phyloP scores from a whole-genome alignment of 169 alveolate genomes.

The Eimeria zaria region DNA sequence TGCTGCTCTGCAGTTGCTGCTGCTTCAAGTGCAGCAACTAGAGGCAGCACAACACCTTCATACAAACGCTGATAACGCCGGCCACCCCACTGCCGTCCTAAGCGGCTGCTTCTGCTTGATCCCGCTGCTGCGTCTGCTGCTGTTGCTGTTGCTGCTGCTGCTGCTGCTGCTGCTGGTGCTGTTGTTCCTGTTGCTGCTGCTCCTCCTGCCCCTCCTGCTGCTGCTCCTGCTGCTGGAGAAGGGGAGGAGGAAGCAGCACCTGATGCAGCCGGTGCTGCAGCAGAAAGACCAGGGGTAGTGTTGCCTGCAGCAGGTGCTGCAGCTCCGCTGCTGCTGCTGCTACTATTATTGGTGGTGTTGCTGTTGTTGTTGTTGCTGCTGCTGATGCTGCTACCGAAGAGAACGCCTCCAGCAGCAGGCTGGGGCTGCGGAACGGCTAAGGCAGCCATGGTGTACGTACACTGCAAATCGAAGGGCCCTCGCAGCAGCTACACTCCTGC shows the following conservation, averaged over 20 bases:
- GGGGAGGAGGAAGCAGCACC: too few species aligned
- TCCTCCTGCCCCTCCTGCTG: not conserved
- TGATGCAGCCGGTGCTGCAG: not conserved
- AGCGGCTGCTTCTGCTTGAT: conserved; percentile 23
- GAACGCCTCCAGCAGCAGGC: conserved; percentile 16
- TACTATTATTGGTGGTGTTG: too few species aligned
- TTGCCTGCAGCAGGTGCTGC: not conserved
- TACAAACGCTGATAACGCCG: conserved; percentile 26
- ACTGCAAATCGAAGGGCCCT: not conserved
- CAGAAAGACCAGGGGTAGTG: not conserved
- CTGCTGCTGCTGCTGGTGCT: not conserved
- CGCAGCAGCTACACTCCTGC: not conserved
- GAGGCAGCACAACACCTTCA: conserved; percentile 30
- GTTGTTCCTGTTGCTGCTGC: not conserved
- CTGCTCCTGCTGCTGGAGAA: not conserved
- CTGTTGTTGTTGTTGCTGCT: not conserved
- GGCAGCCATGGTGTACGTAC: conserved; percentile 8
- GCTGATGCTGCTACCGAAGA: not conserved
- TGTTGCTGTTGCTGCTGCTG: not conserved
- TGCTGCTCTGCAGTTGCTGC: not conserved
- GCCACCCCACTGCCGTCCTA: not conserved
- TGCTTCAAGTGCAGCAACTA: not conserved
- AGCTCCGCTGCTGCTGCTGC: too few species aligned
- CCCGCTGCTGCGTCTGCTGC: not conserved
- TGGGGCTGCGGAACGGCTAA: conserved; percentile 16